Evolutionary conservation across 2,329 filamentous ascomycete species (phyloP), one percentile per base, ranked within the genome.

Genomic region (Colletotrichum tabaci): DNA sequence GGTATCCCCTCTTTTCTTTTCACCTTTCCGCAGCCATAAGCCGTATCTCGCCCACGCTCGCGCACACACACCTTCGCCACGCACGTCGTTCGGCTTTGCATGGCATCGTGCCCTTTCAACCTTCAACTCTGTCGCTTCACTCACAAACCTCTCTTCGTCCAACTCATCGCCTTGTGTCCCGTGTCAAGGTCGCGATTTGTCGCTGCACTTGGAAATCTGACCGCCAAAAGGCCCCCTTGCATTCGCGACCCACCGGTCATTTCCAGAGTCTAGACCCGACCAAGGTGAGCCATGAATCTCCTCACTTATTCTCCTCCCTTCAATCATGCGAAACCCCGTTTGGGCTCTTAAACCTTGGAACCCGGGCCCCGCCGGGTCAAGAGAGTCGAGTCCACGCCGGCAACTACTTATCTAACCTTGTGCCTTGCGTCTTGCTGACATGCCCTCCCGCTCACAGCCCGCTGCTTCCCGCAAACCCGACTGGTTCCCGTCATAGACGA

Each of bases 241-340:
- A 66, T 71, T 49, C 61, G 68, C 73, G 73, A 72, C 73, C 73
- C 73, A 74, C 71, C 61, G 65, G 61, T 74, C 71, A 74, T 74
- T 74, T 72, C 65, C 67, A 72, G 38, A 63, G 67, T 66, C 73
- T 69, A 74, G 67, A 72, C 63, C 67, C 56, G 52, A 72, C 62
- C 64, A 61, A 74, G 71, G 73, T 74, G 67, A 74, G 73, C 71
- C 71, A 50, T 68, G 63, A 67, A 58, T 74, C 71, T 74, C 65
- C 66, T 74, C 66, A 44, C 64, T 60, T 42, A 9, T 56, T 63
- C 66, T 71, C 63, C 70, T 73, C 73, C 69, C 72, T 74, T 73
- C 67, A 63, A 66, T 71, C 64, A 73, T 73, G 66, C 70, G 60
- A 60, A 60, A 49, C 65, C 62, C 63, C 35, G 42, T 72, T 56